These are phyloP conservation scores for Colletotrichum euphorbiae DNA, from an alignment of 2,329 filamentous ascomycete species.

Conservation along the genomic window DNA sequence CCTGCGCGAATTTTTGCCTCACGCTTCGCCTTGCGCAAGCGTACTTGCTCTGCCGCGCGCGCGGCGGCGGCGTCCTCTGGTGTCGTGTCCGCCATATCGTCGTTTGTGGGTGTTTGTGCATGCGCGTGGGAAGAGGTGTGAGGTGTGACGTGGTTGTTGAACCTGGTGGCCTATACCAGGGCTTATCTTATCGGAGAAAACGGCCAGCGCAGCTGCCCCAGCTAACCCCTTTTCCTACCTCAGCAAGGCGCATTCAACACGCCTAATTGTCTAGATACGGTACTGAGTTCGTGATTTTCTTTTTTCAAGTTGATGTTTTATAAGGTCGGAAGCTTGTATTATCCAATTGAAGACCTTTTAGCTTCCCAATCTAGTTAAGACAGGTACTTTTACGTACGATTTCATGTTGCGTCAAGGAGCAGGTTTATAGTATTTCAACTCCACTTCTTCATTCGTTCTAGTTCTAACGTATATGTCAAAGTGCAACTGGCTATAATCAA, in stretches of 20 bases:
- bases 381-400: neutral
- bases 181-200: conserved; percentile 41
- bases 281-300: too few relatives aligned
- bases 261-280: too few relatives aligned
- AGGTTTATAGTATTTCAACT: conserved; percentile 17
- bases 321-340: too few relatives aligned
- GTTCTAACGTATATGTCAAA: conserved; percentile 39
- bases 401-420: neutral
- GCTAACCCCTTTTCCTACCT: neutral
- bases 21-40: conserved; percentile 81
- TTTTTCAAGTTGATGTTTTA: too few relatives aligned
- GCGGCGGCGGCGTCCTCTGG: conserved; percentile 62
- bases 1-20: conserved; percentile 83
- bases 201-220: neutral
- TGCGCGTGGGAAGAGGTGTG: conserved; percentile 30
- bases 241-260: neutral
- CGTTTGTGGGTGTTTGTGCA: conserved; percentile 18
- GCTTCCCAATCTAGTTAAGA: too few relatives aligned
- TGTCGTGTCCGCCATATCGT: conserved; percentile 55
- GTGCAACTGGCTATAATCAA: conserved; percentile 36
- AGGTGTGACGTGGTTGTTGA: conserved; percentile 32
- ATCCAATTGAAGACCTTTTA: too few relatives aligned
- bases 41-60: conserved; percentile 73
- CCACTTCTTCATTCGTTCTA: conserved; percentile 26
- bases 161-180: conserved; percentile 5